Percentiles rank a stretch among this genome's conserved stretches.
Evolutionary conservation across 2,329 filamentous ascomycete species (phyloP).

Genomic region (Coniochaeta sp.): DNA sequence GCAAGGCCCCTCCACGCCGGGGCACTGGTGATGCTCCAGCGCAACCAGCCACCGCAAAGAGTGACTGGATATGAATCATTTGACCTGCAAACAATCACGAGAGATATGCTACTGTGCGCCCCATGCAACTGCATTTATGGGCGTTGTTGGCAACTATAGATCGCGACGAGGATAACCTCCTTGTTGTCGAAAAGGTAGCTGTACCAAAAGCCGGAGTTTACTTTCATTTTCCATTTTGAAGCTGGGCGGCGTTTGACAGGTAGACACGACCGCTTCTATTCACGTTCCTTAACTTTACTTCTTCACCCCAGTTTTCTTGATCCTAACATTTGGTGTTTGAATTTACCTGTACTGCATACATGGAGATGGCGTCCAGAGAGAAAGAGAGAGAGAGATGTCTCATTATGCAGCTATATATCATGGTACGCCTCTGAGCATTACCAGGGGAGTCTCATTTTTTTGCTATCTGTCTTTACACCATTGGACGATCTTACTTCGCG

Average conservation of each 20-base stretch:
- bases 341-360: constrained; percentile 1
- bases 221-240: not conserved
- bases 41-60: constrained; percentile 10
- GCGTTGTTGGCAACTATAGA: constrained; percentile 9
- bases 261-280: not conserved
- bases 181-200: constrained; percentile 3
- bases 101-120: not conserved
- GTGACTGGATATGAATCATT: constrained; percentile 22
- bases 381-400: not conserved
- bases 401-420: constrained; percentile 3
- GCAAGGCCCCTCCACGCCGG: constrained; percentile 8
- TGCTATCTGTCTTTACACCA: not conserved
- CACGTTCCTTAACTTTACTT: constrained; percentile 1
- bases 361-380: constrained; percentile 6
- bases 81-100: not conserved
- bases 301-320: constrained; percentile 8
- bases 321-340: not conserved
- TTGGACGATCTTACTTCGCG: not conserved
- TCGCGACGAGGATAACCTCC: not conserved
- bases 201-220: constrained; percentile 11
- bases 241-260: not conserved
- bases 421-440: constrained; percentile 6
- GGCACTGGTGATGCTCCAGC: constrained; percentile 9
- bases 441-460: constrained; percentile 2
- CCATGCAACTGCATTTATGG: not conserved